These are phyloP conservation scores for Dioscorea dumetorum DNA, from an alignment of 106 monocot species.

Conservation along the genomic window DNA sequence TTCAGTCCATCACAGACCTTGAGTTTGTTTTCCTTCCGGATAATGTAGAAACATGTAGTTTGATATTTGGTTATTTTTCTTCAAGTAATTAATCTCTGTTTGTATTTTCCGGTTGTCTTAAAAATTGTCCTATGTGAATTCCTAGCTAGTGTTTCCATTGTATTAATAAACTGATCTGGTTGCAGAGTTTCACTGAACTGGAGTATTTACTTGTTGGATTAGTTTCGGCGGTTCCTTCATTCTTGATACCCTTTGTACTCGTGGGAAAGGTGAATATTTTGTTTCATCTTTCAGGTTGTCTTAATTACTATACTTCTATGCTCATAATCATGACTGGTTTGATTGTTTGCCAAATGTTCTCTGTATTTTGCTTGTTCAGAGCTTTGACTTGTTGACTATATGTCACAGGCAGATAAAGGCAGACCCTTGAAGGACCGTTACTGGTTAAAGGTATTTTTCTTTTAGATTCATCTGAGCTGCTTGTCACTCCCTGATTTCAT, in stretches of 20 bases:
- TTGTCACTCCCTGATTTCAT: background rate
- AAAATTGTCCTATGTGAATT: background rate
- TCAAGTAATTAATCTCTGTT: too few relatives aligned
- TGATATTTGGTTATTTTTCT: too few relatives aligned
- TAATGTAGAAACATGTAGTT: too few relatives aligned
- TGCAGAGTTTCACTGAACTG: slow-evolving; percentile 75
- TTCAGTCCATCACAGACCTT: too few relatives aligned
- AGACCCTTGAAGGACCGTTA: slow-evolving; percentile 70
- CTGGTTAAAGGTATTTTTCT: slow-evolving; percentile 75
- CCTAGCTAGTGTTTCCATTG: background rate
- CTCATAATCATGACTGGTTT: background rate
- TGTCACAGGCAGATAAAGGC: slow-evolving; percentile 66
- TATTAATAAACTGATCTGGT: slow-evolving; percentile 8
- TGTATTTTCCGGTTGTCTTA: too few relatives aligned
- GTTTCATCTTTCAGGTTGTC: background rate
- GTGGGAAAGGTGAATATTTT: slow-evolving; percentile 62
- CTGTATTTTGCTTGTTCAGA: background rate
- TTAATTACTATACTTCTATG: background rate
- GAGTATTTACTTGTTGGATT: slow-evolving; percentile 89
- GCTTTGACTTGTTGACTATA: slow-evolving; percentile 4
- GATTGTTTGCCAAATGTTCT: background rate
- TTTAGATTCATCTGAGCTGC: background rate
- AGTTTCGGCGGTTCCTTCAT: slow-evolving; percentile 63
- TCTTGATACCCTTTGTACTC: slow-evolving; percentile 71
- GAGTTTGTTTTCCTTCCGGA: too few relatives aligned